Evolutionary conservation across 805 yeast genomes (phyloP).

Genomic region (Blastobotrys mokoenaii): DNA sequence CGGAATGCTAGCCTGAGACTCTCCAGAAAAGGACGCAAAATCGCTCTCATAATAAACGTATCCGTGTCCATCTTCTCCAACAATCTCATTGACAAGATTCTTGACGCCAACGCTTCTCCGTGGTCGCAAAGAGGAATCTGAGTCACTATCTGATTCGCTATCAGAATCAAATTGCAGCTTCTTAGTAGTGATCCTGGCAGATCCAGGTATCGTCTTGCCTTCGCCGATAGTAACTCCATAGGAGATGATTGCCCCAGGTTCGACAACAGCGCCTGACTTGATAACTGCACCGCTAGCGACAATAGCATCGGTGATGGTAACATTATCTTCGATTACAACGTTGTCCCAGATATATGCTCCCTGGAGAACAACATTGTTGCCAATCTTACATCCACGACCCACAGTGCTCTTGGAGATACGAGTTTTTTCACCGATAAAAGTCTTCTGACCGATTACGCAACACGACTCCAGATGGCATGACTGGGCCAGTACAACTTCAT

Average conservation of each 20-base stretch:
- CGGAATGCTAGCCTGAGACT: neutral
- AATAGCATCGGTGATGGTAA: constrained; percentile 51
- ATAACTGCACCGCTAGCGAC: constrained; percentile 59
- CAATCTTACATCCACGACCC: constrained; percentile 82
- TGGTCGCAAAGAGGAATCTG: too few relatives aligned
- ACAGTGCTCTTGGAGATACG: constrained; percentile 60
- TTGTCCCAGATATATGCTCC: constrained; percentile 87
- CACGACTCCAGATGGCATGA: constrained; percentile 77
- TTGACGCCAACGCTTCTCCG: too few relatives aligned
- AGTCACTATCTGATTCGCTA: constrained; percentile 19
- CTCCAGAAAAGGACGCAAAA: constrained; percentile 12
- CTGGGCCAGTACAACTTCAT: constrained; percentile 82
- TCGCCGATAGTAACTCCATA: constrained; percentile 60
- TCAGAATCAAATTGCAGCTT: constrained; percentile 27
- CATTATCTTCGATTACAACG: constrained; percentile 59
- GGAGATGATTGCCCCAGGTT: constrained; percentile 74
- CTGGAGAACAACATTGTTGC: constrained; percentile 59
- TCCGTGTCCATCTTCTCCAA: constrained; percentile 36
- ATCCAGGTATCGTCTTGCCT: constrained; percentile 36
- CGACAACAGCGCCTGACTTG: constrained; percentile 42
- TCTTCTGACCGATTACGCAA: constrained; percentile 72
- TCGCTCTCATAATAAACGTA: constrained; percentile 17
- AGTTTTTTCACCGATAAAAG: constrained; percentile 71
- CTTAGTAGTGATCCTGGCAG: constrained; percentile 9
- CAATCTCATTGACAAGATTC: constrained; percentile 15